Percentiles rank a stretch among this genome's conserved stretches.
These are phyloP conservation scores for Phialocephala sp. DNA, from an alignment of 2,329 filamentous ascomycete species.

Conservation along the genomic window DNA sequence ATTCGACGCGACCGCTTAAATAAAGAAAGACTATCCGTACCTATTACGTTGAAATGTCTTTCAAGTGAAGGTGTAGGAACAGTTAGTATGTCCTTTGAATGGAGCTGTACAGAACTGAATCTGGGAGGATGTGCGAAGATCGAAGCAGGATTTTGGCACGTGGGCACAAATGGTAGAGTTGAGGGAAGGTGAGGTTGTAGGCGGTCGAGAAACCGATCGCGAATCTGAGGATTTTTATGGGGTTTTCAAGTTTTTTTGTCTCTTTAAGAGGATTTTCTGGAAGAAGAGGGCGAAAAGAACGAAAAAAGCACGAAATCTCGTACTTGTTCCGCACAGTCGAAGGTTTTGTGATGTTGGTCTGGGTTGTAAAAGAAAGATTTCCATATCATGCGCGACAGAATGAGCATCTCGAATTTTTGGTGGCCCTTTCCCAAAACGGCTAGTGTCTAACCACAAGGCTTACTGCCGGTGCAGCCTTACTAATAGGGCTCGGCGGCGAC, in stretches of 20 bases:
- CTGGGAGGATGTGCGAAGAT: conserved; percentile 33
- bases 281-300: conserved; percentile 44
- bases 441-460: conserved; percentile 4
- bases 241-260: conserved; percentile 48
- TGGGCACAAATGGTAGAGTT: conserved; percentile 27
- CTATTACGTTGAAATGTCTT: conserved; percentile 36
- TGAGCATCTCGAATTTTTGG: conserved; percentile 26
- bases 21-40: conserved; percentile 29
- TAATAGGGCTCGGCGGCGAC: neutral
- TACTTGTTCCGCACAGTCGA: conserved; percentile 43
- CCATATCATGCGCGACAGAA: conserved; percentile 28
- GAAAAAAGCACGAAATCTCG: conserved; percentile 44
- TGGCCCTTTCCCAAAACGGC: conserved; percentile 16
- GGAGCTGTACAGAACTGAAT: conserved; percentile 33
- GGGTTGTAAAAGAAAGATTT: conserved; percentile 29
- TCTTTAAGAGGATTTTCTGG: conserved; percentile 43
- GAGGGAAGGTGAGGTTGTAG: conserved; percentile 34
- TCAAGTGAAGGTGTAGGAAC: conserved; percentile 28
- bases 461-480: conserved; percentile 1
- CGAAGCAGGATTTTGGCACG: conserved; percentile 30
- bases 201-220: conserved; percentile 39
- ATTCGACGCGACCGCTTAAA: conserved; percentile 21
- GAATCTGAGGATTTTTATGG: conserved; percentile 40
- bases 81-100: conserved; percentile 26
- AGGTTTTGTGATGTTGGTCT: conserved; percentile 30